Conservation (phyloP, 176 grass and related monocot species). For the Aechmea fasciata region DNA sequence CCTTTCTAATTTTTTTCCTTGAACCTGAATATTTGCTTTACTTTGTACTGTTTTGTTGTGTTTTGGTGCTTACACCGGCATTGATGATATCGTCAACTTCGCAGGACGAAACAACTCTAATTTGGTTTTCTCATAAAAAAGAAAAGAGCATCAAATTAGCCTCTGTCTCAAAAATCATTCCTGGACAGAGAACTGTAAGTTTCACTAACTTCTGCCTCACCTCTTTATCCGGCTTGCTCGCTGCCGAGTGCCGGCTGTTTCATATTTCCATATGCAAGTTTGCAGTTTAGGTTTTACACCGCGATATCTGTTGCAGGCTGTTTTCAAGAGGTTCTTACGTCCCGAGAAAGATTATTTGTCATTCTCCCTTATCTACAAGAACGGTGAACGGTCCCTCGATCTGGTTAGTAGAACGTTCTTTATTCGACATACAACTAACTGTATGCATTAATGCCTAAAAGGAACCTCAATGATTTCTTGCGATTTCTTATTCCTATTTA, state of each 20-base stretch:
- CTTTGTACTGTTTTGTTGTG: background rate
- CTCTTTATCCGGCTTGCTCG: background rate
- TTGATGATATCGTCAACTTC: conserved; percentile 9
- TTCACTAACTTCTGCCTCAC: background rate
- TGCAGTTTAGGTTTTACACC: conserved; percentile 14
- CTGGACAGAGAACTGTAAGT: conserved; percentile 91
- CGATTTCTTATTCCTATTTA: conserved; percentile 6
- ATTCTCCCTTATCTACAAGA: conserved; percentile 90
- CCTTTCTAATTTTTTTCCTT: too few species aligned
- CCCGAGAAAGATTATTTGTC: conserved; percentile 97
- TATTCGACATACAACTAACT: background rate
- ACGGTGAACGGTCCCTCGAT: conserved; percentile 90
- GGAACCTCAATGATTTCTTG: background rate
- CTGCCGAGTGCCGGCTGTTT: background rate
- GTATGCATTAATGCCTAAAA: too few species aligned
- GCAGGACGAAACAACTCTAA: conserved; percentile 73
- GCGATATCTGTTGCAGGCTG: conserved; percentile 36
- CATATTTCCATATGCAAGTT: background rate
- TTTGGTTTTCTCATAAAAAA: conserved; percentile 86
- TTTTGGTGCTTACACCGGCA: background rate
- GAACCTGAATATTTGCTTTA: too few species aligned
- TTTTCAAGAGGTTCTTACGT: conserved; percentile 75
- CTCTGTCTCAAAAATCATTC: conserved; percentile 69
- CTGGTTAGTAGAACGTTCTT: conserved; percentile 47
- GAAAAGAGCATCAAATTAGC: conserved; percentile 63